Evolutionary conservation across 208 protist genomes (phyloP).

Genomic region (Crithidia mellificae): DNA sequence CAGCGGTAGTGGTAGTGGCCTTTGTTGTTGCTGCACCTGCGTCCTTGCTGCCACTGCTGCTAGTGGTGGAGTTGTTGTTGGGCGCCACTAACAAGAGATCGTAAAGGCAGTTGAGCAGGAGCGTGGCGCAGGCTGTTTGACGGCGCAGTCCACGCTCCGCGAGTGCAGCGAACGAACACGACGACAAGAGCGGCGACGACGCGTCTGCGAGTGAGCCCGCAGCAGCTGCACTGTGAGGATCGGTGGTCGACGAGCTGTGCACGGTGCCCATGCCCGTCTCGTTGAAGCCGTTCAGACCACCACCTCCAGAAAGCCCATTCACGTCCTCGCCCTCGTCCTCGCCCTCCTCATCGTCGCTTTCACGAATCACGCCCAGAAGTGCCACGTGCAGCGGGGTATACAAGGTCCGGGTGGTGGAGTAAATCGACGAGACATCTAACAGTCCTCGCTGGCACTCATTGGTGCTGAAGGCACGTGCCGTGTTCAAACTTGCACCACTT

Average conservation of each 20-base stretch:
- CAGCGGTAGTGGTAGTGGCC: neutral
- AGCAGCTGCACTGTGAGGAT: too few species aligned
- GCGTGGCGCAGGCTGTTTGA: conserved; percentile 34
- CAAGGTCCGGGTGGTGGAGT: conserved; percentile 42
- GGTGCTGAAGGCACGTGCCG: conserved; percentile 8
- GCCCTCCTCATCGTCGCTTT: conserved; percentile 28
- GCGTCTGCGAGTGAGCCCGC: too few species aligned
- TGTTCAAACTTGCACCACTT: neutral
- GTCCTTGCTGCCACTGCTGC: too few species aligned
- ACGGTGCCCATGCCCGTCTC: too few species aligned
- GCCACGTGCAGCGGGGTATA: conserved; percentile 77
- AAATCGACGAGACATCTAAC: conserved; percentile 33
- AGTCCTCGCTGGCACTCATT: conserved; percentile 30
- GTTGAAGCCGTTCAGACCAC: too few species aligned
- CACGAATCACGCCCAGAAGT: conserved; percentile 55
- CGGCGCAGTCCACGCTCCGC: conserved; percentile 14
- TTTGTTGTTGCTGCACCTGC: neutral
- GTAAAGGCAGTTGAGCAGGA: conserved; percentile 53
- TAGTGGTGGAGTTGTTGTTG: too few species aligned
- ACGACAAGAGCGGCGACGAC: neutral
- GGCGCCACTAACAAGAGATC: conserved; percentile 25
- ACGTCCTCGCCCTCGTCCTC: conserved; percentile 6
- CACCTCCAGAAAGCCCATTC: too few species aligned
- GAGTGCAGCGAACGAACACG: neutral
- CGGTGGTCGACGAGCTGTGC: too few species aligned